These are phyloP conservation scores for Aspergillus costaricaensis DNA, from an alignment of 2,329 filamentous ascomycete species.

Conservation along the genomic window DNA sequence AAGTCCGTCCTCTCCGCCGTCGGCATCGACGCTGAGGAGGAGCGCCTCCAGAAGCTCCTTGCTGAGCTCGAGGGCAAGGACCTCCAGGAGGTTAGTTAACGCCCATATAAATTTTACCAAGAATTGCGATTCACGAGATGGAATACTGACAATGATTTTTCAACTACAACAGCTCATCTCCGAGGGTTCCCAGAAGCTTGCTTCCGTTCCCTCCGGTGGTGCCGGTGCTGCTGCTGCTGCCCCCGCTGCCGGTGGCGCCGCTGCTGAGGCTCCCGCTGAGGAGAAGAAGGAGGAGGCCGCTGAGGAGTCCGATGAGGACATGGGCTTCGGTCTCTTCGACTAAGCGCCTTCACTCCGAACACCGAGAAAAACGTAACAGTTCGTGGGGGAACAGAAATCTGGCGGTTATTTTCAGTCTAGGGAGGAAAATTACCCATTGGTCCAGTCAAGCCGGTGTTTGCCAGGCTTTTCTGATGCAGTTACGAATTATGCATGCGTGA, in stretches of 20 bases:
- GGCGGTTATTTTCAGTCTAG: constrained; percentile 34
- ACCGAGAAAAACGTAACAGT: constrained; percentile 54
- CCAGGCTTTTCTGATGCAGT: constrained; percentile 40
- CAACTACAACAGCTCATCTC: constrained; percentile 71
- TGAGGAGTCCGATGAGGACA: constrained; percentile 72
- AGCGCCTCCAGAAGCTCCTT: constrained; percentile 83
- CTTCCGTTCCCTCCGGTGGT: constrained; percentile 93
- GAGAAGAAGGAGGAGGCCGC: constrained; percentile 73
- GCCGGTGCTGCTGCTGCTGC: constrained; percentile 51
- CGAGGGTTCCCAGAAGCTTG: constrained; percentile 88
- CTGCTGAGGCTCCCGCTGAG: constrained; percentile 66
- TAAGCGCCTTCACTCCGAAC: constrained; percentile 38
- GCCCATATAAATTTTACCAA: not conserved
- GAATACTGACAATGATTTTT: constrained; percentile 18
- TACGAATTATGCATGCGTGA: constrained; percentile 39
- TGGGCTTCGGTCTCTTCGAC: constrained; percentile 76
- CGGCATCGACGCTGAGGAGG: constrained; percentile 88
- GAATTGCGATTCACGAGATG: not conserved
- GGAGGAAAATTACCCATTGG: constrained; percentile 31
- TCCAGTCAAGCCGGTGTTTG: constrained; percentile 31
- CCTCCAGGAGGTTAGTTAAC: constrained; percentile 77
- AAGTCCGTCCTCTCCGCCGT: constrained; percentile 88
- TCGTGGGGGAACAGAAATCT: constrained; percentile 63
- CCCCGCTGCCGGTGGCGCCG: constrained; percentile 66
- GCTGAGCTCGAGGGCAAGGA: constrained; percentile 68